Conservation (phyloP, 2,329 filamentous ascomycete species). For the Cercospora sp. region DNA sequence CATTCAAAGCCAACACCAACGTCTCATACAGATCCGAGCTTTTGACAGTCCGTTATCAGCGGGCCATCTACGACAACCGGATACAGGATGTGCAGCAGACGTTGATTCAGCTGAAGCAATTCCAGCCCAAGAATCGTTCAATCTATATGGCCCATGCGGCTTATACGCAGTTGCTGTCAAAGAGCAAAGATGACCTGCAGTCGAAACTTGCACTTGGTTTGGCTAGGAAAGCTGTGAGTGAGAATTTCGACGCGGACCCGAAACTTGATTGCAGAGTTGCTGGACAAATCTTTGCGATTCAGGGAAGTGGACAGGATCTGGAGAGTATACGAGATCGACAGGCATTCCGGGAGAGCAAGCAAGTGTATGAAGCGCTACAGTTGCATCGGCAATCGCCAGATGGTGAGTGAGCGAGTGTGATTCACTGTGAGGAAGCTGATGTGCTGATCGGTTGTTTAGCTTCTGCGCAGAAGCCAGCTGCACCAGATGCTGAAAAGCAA, state of each 20-base stretch:
- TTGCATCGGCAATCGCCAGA: constrained; percentile 10
- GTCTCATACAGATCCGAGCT: constrained; percentile 33
- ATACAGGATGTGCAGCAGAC: constrained; percentile 38
- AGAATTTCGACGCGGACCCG: constrained; percentile 35
- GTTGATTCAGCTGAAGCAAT: constrained; percentile 38
- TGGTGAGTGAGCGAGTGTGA: not conserved
- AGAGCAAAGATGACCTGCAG: constrained; percentile 33
- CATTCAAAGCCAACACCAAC: constrained; percentile 29
- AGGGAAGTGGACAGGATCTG: constrained; percentile 32
- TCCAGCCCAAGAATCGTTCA: constrained; percentile 34
- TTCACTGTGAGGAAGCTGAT: not conserved
- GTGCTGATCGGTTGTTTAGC: not conserved
- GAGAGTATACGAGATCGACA: constrained; percentile 26
- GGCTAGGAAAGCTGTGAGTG: constrained; percentile 36
- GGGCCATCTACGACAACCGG: constrained; percentile 36
- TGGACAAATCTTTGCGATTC: constrained; percentile 38
- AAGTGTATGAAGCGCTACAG: constrained; percentile 34
- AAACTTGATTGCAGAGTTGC: constrained; percentile 36
- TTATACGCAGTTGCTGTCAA: constrained; percentile 37
- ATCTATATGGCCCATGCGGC: constrained; percentile 40
- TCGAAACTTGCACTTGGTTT: constrained; percentile 34
- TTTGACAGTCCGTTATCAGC: constrained; percentile 33
- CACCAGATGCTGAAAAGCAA: constrained; percentile 12
- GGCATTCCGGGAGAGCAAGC: constrained; percentile 34
- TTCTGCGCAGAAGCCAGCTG: not conserved